Evolutionary conservation across 1,139 yeast species (phyloP), one percentile per base, ranked within the genome.

Genomic region (Oligophagozyma castellii): DNA sequence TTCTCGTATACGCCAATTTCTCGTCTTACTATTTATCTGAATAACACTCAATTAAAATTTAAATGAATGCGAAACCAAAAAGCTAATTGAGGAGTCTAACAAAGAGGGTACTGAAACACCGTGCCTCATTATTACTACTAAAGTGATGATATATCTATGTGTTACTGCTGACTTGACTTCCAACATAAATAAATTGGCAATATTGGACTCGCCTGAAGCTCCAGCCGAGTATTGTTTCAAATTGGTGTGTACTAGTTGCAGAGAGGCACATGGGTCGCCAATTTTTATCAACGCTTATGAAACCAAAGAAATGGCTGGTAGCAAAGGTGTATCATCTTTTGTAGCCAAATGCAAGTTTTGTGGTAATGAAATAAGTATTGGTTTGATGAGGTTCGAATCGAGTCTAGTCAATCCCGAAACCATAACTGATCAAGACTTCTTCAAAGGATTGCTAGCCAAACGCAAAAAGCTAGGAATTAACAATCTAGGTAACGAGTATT

Each of bases 251-350:
- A 74, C 79, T 3, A 66, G 69, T 26, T 89, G 98, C 56, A 69
- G 86, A 40, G 93, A 81, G 36, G 56, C 54, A 7, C 94, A 84
- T 50, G 70, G 69, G 20, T 81, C 84, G 44, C 71, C 72, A n/a
- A 68, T 84, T 18, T 64, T 70, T 14, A 72, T 84, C 50, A 80
- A 79, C 52, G 58, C 69, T 37, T 74, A 59, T 51, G 86, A 57
- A 32, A 39, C 45, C 32, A 59, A 58, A 34, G 61, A 76, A 23
- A 65, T 79, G 23, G 53, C 67, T 1, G 86, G 84, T 0, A 71
- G 92, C 24, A 65, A 75, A 37, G 95, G 95, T 11, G 83, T 73
- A 36, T 93, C 94, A 8, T 79, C 76, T 40, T 81, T 84, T 49
- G 75, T 78, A 2, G 75, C 79, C 64, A 68, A 73, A 41, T 89